A percentile compares a stretch with the other conserved stretches of the same genome.
phyloP scores from a whole-genome alignment of 2,329 filamentous ascomycete genomes.

The Penicillium sp. region DNA sequence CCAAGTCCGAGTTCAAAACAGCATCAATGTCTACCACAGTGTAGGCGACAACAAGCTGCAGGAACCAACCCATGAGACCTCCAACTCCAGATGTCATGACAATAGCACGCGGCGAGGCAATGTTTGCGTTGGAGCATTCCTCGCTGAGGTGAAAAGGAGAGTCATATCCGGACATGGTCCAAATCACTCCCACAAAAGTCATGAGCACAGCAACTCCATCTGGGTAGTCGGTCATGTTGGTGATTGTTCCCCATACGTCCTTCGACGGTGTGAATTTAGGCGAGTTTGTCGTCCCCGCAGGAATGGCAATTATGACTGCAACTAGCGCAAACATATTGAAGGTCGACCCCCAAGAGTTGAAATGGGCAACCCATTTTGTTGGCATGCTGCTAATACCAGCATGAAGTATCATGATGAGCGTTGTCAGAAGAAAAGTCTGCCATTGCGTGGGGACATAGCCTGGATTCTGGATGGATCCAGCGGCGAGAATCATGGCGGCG shows the following conservation, averaged over 20 bases:
- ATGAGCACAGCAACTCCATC: conserved; percentile 71
- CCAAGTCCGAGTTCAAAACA: conserved; percentile 65
- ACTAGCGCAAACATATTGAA: conserved; percentile 73
- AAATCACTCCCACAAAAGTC: conserved; percentile 73
- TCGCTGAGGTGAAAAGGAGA: conserved; percentile 74
- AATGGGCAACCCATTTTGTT: conserved; percentile 70
- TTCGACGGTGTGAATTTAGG: conserved; percentile 63
- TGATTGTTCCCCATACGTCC: conserved; percentile 69
- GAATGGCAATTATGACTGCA: conserved; percentile 71
- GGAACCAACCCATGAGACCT: conserved; percentile 71
- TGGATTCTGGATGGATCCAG: conserved; percentile 70
- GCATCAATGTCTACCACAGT: conserved; percentile 68
- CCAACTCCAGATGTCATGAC: conserved; percentile 71
- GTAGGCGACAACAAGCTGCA: conserved; percentile 76
- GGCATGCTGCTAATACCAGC: conserved; percentile 71
- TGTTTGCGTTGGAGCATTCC: conserved; percentile 74
- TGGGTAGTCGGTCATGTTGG: conserved; percentile 70
- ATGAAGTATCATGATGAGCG: conserved; percentile 71
- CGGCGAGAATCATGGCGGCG: conserved; percentile 73
- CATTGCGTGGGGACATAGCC: conserved; percentile 67
- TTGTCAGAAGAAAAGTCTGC: conserved; percentile 71
- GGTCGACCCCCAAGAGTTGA: conserved; percentile 72
- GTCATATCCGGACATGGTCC: conserved; percentile 72
- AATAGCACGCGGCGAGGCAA: conserved; percentile 73
- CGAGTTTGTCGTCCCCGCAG: conserved; percentile 61